A percentile compares a stretch with the other conserved stretches of the same genome.
phyloP scores from a whole-genome alignment of 176 grass and related monocot species.

The Eleusine indica region DNA sequence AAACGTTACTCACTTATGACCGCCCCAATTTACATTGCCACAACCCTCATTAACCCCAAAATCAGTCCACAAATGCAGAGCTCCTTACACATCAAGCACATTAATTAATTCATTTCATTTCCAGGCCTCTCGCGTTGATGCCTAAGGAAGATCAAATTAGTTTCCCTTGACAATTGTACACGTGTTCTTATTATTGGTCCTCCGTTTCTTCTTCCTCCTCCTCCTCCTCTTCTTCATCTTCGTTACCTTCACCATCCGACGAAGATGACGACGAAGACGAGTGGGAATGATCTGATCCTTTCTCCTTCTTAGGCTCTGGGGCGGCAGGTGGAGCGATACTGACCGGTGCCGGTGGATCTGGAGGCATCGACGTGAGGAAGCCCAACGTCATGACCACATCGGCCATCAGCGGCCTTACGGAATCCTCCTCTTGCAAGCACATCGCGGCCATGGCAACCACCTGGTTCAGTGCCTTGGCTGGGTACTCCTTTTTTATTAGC shows the following conservation, averaged over 20 bases:
- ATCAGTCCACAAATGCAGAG: background rate
- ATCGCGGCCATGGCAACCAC: constrained; percentile 91
- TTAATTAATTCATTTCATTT: constrained; percentile 13
- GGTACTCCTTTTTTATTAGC: constrained; percentile 61
- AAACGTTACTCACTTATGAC: constrained; percentile 28
- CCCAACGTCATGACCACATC: constrained; percentile 87
- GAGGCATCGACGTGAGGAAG: constrained; percentile 57
- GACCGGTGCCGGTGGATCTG: constrained; percentile 32
- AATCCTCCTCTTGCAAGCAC: constrained; percentile 93
- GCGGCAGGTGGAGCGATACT: constrained; percentile 14
- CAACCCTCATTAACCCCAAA: background rate
- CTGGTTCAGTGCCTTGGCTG: constrained; percentile 77
- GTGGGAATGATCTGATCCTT: constrained; percentile 12
- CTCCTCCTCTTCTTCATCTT: background rate
- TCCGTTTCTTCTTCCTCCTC: constrained; percentile 32
- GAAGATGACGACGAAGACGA: constrained; percentile 36
- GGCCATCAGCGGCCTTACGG: constrained; percentile 72
- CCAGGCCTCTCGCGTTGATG: background rate
- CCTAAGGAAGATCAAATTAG: background rate
- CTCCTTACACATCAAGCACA: constrained; percentile 17
- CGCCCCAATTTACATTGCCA: constrained; percentile 32
- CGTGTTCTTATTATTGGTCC: constrained; percentile 21
- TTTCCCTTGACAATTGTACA: background rate
- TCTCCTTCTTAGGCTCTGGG: constrained; percentile 15
- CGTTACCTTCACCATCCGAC: constrained; percentile 23